Conservation (phyloP, 2,329 filamentous ascomycete genomes). For the Pseudogymnoascus sp. region DNA sequence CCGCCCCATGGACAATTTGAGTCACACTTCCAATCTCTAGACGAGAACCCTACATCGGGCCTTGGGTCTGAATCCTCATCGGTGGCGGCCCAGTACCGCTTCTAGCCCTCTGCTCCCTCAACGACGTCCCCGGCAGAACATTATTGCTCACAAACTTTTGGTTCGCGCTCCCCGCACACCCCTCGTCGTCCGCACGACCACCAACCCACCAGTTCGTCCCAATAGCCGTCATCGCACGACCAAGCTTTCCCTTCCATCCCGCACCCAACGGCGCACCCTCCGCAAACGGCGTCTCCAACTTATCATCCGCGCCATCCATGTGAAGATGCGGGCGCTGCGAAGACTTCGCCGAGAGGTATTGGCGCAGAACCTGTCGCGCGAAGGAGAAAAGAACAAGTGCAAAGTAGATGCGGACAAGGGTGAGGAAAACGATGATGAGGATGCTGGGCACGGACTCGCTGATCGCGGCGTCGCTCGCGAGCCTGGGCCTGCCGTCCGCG, state of each 20-base stretch:
- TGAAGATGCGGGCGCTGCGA: constrained; percentile 26
- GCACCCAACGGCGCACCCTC: constrained; percentile 64
- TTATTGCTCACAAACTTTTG: constrained; percentile 50
- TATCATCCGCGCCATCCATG: constrained; percentile 36
- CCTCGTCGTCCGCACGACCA: constrained; percentile 51
- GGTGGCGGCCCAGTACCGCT: constrained; percentile 34
- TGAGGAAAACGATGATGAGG: constrained; percentile 66
- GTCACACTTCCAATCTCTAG: not conserved
- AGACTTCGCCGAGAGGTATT: constrained; percentile 46
- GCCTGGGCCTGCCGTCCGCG: constrained; percentile 35
- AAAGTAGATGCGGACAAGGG: constrained; percentile 74
- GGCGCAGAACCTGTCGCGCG: constrained; percentile 68
- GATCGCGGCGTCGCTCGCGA: constrained; percentile 60
- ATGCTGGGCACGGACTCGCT: constrained; percentile 69
- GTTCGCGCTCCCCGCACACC: constrained; percentile 61
- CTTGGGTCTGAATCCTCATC: constrained; percentile 9
- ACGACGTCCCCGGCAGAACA: constrained; percentile 33
- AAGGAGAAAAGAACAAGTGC: constrained; percentile 77
- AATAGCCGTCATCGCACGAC: constrained; percentile 69
- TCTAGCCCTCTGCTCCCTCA: constrained; percentile 38
- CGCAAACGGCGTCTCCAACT: constrained; percentile 64
- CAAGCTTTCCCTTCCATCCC: constrained; percentile 72
- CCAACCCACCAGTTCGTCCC: constrained; percentile 78
- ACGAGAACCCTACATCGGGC: not conserved
- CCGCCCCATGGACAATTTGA: not conserved